Conservation (phyloP, 768 basidiomycete species). For the Kwoniella mangroviensis region DNA sequence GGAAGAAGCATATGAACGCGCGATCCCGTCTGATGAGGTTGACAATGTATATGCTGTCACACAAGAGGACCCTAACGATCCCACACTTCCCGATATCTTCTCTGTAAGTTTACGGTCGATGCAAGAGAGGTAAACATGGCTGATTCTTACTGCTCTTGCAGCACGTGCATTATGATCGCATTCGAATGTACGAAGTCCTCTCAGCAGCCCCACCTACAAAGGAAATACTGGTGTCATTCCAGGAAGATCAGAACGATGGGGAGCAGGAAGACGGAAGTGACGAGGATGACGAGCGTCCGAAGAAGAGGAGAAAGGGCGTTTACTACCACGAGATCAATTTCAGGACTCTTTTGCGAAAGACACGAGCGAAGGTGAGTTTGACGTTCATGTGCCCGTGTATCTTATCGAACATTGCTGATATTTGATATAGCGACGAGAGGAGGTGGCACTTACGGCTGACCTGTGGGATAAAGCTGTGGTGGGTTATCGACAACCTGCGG, state of each 20-base stretch:
- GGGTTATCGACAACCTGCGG: conserved; percentile 30
- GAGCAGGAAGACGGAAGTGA: neutral
- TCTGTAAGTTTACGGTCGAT: conserved; percentile 24
- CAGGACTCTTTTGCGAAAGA: conserved; percentile 41
- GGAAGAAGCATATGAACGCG: conserved; percentile 30
- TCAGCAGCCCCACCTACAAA: conserved; percentile 28
- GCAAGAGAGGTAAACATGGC: neutral
- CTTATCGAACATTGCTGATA: neutral
- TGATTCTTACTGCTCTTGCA: conserved; percentile 11
- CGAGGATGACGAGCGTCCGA: conserved; percentile 2
- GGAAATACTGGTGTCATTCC: conserved; percentile 47
- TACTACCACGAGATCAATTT: conserved; percentile 42
- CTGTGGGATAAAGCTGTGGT: conserved; percentile 40
- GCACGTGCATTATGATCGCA: conserved; percentile 38
- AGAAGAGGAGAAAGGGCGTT: conserved; percentile 34
- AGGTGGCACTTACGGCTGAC: conserved; percentile 23
- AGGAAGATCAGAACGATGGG: conserved; percentile 28
- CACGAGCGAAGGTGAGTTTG: conserved; percentile 37
- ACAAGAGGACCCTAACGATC: conserved; percentile 33
- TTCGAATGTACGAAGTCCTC: conserved; percentile 51
- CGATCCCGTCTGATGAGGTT: conserved; percentile 29
- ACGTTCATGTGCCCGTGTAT: neutral
- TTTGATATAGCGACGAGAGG: conserved; percentile 24
- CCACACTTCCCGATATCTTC: conserved; percentile 24
- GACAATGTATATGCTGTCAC: conserved; percentile 32